Conservation (phyloP, 1,284 basidiomycete genomes). For the Leucoagaricus sp. region DNA sequence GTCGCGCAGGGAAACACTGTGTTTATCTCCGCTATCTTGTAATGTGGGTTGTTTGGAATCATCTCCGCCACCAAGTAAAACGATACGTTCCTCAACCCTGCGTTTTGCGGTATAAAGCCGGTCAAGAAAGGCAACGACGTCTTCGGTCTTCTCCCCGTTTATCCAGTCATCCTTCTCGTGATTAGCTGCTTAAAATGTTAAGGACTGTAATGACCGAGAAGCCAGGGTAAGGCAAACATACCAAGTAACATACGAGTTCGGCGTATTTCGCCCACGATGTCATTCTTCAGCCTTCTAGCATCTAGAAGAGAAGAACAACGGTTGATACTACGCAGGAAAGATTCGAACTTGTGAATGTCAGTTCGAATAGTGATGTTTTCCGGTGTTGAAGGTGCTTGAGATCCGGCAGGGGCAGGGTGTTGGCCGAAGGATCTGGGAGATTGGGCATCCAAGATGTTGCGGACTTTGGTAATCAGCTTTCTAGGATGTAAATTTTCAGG, state of each 20-base stretch:
- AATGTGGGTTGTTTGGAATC: constrained; percentile 22
- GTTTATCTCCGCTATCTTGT: constrained; percentile 43
- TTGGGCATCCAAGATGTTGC: constrained; percentile 80
- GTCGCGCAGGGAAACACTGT: constrained; percentile 61
- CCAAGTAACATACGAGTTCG: constrained; percentile 73
- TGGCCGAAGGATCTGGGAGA: constrained; percentile 54
- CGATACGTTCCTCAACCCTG: constrained; percentile 84
- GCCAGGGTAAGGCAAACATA: constrained; percentile 30
- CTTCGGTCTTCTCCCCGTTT: constrained; percentile 79
- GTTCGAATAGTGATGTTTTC: constrained; percentile 79
- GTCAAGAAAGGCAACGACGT: constrained; percentile 85
- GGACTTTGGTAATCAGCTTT: constrained; percentile 82
- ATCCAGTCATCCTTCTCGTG: constrained; percentile 86
- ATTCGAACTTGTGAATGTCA: constrained; percentile 82
- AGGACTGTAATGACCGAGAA: neutral
- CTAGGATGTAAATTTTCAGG: constrained; percentile 37
- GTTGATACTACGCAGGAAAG: constrained; percentile 83
- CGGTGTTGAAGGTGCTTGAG: constrained; percentile 41
- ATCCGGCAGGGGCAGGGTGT: constrained; percentile 32
- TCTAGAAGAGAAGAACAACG: constrained; percentile 83
- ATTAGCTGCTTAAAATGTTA: constrained; percentile 49
- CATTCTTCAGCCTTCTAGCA: constrained; percentile 87
- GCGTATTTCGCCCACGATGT: constrained; percentile 86
- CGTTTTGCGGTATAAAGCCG: constrained; percentile 86
- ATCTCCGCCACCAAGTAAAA: constrained; percentile 63